phyloP scores from a whole-genome alignment of 441 rosid genomes.

The Pelargonium citronellum region DNA sequence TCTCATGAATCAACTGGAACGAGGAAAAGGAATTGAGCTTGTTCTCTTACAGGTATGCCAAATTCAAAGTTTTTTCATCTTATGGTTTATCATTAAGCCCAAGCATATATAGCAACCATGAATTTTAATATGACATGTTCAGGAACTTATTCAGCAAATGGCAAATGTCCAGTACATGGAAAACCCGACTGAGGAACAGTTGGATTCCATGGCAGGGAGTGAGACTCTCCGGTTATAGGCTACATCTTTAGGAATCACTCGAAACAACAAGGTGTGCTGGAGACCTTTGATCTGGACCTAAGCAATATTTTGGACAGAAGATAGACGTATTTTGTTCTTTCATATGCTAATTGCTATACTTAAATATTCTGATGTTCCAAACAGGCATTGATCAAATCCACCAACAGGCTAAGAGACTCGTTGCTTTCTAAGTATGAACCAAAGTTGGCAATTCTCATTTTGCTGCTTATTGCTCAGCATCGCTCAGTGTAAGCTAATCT shows the following conservation, averaged over 20 bases:
- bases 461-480: slow-evolving; percentile 92
- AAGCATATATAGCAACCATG: slow-evolving; percentile 18
- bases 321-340: slow-evolving; percentile 3
- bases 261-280: slow-evolving; percentile 82
- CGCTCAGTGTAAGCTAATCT: slow-evolving; percentile 79
- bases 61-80: slow-evolving; percentile 21
- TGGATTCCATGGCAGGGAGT: slow-evolving; percentile 99
- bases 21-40: slow-evolving; percentile 97
- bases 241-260: slow-evolving; percentile 84
- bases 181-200: slow-evolving; percentile 96
- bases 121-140: slow-evolving; percentile 23
- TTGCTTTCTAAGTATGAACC: slow-evolving; percentile 95
- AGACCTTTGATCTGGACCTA: not conserved
- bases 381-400: slow-evolving; percentile 96
- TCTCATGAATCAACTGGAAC: slow-evolving; percentile 91
- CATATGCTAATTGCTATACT: slow-evolving; percentile 7
- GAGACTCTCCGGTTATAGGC: slow-evolving; percentile 97
- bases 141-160: slow-evolving; percentile 99
- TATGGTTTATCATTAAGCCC: slow-evolving; percentile 16
- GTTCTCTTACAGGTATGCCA: slow-evolving; percentile 80
- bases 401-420: slow-evolving; percentile 87
- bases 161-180: slow-evolving; percentile 98
- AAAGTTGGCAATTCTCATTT: slow-evolving; percentile 84
- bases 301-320: slow-evolving; percentile 1
- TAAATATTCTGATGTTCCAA: slow-evolving; percentile 10